Percentiles rank a stretch among this genome's conserved stretches.
Evolutionary conservation across 75 land plant genomes (phyloP).

Genomic region (Cupressus sempervirens): DNA sequence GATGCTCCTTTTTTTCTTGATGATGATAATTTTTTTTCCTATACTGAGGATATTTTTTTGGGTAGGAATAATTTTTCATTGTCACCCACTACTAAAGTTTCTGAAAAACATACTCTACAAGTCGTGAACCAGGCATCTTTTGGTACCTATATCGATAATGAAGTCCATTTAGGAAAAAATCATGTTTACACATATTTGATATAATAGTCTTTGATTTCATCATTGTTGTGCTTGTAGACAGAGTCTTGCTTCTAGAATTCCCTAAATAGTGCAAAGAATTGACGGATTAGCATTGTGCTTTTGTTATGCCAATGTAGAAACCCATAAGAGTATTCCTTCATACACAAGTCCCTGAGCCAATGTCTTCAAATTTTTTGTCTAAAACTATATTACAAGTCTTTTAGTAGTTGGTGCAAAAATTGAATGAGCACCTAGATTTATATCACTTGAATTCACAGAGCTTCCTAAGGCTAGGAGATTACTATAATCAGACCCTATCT

Average conservation of each 20-base stretch:
- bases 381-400: conserved; percentile 34
- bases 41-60: too few relatives aligned
- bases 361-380: conserved; percentile 98
- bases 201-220: conserved; percentile 96
- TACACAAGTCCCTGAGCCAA: conserved; percentile 92
- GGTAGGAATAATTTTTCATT: too few relatives aligned
- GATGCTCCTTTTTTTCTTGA: too few relatives aligned
- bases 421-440: neutral
- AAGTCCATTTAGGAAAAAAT: too few relatives aligned
- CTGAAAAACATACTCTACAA: too few relatives aligned
- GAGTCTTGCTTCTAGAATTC: conserved; percentile 98
- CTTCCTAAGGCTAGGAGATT: neutral
- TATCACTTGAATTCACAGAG: neutral
- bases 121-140: too few relatives aligned
- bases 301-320: conserved; percentile 95
- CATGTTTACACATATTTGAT: too few relatives aligned
- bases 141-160: too few relatives aligned
- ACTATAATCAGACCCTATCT: conserved; percentile 27
- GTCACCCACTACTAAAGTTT: too few relatives aligned
- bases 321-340: conserved; percentile 99
- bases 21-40: too few relatives aligned
- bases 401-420: conserved; percentile 5
- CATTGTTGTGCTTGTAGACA: conserved; percentile 95
- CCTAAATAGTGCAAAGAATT: conserved; percentile 79
- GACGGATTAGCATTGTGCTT: conserved; percentile 90